Evolutionary conservation across 2,329 filamentous ascomycete species (phyloP).

Genomic region (Botrytis fabae): DNA sequence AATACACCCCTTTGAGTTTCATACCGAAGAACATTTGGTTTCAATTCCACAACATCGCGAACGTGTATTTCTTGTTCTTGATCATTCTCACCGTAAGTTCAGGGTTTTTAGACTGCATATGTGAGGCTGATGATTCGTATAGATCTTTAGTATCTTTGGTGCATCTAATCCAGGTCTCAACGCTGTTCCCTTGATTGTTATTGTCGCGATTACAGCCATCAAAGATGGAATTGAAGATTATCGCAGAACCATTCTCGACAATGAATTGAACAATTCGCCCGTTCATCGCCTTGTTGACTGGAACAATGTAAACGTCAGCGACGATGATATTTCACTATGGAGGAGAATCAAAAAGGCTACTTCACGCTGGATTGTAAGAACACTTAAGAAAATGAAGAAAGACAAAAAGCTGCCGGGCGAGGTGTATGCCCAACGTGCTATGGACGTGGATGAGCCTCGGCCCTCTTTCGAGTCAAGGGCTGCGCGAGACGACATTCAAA

Average conservation of each 20-base stretch:
- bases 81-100: conserved; percentile 87
- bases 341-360: conserved; percentile 87
- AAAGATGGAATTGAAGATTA: conserved; percentile 98
- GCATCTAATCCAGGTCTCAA: conserved; percentile 86
- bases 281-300: conserved; percentile 87
- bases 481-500: conserved; percentile 75
- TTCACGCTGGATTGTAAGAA: conserved; percentile 40
- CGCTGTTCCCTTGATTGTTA: conserved; percentile 89
- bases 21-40: conserved; percentile 96
- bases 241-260: conserved; percentile 86
- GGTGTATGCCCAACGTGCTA: conserved; percentile 29
- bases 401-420: conserved; percentile 47
- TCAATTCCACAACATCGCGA: conserved; percentile 98
- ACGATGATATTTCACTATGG: conserved; percentile 84
- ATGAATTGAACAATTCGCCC: conserved; percentile 91
- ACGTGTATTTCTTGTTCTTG: conserved; percentile 96
- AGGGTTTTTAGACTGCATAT: background rate
- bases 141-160: conserved; percentile 97
- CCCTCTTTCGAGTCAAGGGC: conserved; percentile 62
- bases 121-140: conserved; percentile 38
- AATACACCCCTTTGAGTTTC: conserved; percentile 95
- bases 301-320: conserved; percentile 89
- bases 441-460: conserved; percentile 35
- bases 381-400: conserved; percentile 52
- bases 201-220: conserved; percentile 81